Evolutionary conservation across 768 basidiomycete genomes (phyloP).

Genomic region (Serendipita indica): DNA sequence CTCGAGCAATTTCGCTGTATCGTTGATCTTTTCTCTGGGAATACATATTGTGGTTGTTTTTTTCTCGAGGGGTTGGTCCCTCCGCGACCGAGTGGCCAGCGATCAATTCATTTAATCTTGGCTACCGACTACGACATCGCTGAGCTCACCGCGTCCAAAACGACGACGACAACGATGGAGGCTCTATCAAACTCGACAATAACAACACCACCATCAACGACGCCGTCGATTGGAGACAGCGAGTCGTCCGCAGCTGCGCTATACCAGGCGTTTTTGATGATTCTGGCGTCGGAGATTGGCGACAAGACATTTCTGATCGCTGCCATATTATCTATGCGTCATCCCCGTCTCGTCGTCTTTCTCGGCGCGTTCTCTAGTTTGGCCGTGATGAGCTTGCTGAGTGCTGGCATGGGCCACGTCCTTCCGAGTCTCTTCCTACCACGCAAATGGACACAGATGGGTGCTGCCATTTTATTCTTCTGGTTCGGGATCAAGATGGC

Average conservation of each 20-base stretch:
- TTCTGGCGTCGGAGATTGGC: conserved; percentile 84
- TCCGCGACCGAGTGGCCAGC: neutral
- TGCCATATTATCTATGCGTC: conserved; percentile 73
- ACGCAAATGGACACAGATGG: conserved; percentile 43
- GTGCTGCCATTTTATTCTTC: conserved; percentile 72
- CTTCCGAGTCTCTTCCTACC: conserved; percentile 61
- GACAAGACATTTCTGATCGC: conserved; percentile 89
- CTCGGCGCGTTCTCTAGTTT: conserved; percentile 77
- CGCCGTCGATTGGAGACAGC: too few relatives aligned
- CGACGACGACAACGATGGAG: too few relatives aligned
- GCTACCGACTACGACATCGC: neutral
- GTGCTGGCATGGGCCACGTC: conserved; percentile 83
- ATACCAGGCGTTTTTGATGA: conserved; percentile 72
- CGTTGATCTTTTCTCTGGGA: neutral
- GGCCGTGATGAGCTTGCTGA: conserved; percentile 84
- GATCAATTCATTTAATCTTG: neutral
- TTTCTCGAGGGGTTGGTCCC: neutral
- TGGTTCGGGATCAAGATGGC: conserved; percentile 86
- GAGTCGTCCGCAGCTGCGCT: conserved; percentile 30
- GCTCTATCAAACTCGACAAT: too few relatives aligned
- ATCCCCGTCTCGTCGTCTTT: conserved; percentile 72
- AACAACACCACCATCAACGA: too few relatives aligned
- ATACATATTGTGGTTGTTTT: neutral
- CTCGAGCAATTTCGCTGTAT: neutral
- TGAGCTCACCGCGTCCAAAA: too few relatives aligned